A percentile compares a stretch with the other conserved stretches of the same genome.
Evolutionary conservation across 2,329 filamentous ascomycete species (phyloP).

Genomic region (Lachnellula occidentalis): DNA sequence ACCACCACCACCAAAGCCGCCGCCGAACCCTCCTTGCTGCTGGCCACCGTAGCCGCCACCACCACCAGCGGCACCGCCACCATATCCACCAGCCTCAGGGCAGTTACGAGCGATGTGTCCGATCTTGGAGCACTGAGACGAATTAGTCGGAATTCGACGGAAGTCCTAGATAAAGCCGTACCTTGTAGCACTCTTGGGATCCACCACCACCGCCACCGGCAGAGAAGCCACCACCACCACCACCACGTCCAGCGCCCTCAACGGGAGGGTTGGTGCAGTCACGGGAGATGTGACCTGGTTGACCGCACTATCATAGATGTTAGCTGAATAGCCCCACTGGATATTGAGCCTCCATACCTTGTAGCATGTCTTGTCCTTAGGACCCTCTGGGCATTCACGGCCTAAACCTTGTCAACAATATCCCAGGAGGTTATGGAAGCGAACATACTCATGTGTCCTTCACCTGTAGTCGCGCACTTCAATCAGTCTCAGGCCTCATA

Average conservation of each 20-base stretch:
- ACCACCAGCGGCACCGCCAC: slow-evolving; percentile 30
- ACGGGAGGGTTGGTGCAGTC: slow-evolving; percentile 44
- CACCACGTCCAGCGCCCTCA: slow-evolving; percentile 28
- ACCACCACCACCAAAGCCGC: slow-evolving; percentile 40
- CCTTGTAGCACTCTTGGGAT: slow-evolving; percentile 81
- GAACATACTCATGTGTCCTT: slow-evolving; percentile 72
- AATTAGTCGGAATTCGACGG: slow-evolving; percentile 10
- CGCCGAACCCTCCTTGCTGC: slow-evolving; percentile 32
- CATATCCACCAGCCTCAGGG: slow-evolving; percentile 57
- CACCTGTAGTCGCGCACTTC: slow-evolving; percentile 36
- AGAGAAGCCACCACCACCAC: slow-evolving; percentile 26
- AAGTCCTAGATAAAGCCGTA: slow-evolving; percentile 5
- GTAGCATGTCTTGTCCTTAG: slow-evolving; percentile 82
- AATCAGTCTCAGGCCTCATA: slow-evolving; percentile 20
- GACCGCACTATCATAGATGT: slow-evolving; percentile 55
- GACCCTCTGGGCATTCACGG: slow-evolving; percentile 84
- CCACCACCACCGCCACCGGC: slow-evolving; percentile 42
- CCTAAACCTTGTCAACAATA: slow-evolving; percentile 40
- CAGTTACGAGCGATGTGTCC: slow-evolving; percentile 96
- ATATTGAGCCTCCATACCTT: slow-evolving; percentile 32
- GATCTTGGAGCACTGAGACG: slow-evolving; percentile 72
- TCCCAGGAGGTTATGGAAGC: slow-evolving; percentile 5
- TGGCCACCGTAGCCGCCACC: slow-evolving; percentile 34
- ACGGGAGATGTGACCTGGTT: slow-evolving; percentile 84
- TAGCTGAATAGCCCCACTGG: neutral